Conservation (phyloP, 2,329 filamentous ascomycete species). For the Talaromyces sp. region DNA sequence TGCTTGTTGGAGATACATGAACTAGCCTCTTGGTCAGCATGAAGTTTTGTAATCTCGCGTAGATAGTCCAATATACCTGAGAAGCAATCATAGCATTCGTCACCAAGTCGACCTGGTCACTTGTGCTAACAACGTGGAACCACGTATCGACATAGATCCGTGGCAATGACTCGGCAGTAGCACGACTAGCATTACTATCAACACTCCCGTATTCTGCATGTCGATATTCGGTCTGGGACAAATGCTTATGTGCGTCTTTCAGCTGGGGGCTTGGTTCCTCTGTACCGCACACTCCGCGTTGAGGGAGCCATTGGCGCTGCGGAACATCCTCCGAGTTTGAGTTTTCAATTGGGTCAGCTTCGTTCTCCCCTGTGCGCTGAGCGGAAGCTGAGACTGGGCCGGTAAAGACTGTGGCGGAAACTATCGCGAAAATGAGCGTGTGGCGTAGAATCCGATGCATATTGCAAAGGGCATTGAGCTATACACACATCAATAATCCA, state of each 20-base stretch:
- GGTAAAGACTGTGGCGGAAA: conserved; percentile 4
- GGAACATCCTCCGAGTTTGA: neutral
- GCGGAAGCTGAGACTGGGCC: neutral
- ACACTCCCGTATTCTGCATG: conserved; percentile 2
- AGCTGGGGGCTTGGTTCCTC: conserved; percentile 27
- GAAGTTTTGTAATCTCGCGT: neutral
- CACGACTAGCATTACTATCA: conserved; percentile 20
- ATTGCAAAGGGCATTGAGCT: neutral
- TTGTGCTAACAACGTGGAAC: conserved; percentile 42
- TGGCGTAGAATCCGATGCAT: conserved; percentile 14
- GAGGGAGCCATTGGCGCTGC: neutral
- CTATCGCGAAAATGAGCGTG: conserved; percentile 13
- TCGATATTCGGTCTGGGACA: conserved; percentile 22
- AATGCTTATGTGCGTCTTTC: conserved; percentile 25
- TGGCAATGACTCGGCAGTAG: conserved; percentile 13
- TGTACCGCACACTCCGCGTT: conserved; percentile 29
- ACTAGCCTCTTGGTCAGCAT: conserved; percentile 19
- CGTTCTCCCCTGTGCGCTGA: neutral
- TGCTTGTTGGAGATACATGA: conserved; percentile 43
- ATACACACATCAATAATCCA: conserved; percentile 1
- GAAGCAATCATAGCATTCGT: conserved; percentile 33
- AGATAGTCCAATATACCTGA: conserved; percentile 28
- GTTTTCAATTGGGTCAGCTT: neutral
- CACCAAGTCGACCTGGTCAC: conserved; percentile 26
- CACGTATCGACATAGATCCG: conserved; percentile 40